phyloP scores from a whole-genome alignment of 163 green algal genomes.

The Scenedesmus sp. region DNA sequence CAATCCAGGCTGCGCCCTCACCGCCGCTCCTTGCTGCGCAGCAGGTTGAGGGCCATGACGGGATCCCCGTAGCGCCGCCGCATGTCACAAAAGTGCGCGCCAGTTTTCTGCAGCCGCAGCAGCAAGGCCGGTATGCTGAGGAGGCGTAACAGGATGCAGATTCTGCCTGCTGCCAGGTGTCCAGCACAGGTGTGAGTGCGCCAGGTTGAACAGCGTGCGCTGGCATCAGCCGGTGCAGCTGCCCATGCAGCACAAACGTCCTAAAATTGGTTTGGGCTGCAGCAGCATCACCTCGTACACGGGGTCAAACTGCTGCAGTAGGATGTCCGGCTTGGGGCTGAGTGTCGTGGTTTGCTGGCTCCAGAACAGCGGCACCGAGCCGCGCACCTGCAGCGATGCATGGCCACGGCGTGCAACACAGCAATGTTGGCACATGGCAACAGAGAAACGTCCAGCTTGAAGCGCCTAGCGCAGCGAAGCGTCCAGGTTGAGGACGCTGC shows the following conservation, averaged over 20 bases:
- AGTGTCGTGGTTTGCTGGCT: slow-evolving; percentile 83
- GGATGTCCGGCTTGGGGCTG: slow-evolving; percentile 91
- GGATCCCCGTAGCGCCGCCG: slow-evolving; percentile 86
- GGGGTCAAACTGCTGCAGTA: slow-evolving; percentile 93
- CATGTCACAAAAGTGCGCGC: slow-evolving; percentile 74
- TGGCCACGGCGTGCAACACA: neutral
- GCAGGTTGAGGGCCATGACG: slow-evolving; percentile 92
- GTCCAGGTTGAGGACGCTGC: no score
- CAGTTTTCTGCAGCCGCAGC: slow-evolving; percentile 59
- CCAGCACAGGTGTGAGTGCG: neutral
- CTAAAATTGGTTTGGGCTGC: neutral
- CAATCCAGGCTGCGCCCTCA: no score
- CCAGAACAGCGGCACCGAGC: slow-evolving; percentile 97
- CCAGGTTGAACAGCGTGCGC: no score
- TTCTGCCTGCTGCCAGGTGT: no score
- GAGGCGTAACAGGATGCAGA: no score
- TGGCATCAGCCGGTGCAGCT: no score
- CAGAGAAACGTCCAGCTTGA: no score
- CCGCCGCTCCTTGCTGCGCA: slow-evolving; percentile 77
- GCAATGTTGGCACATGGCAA: neutral
- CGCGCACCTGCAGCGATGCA: slow-evolving; percentile 81
- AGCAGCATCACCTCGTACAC: slow-evolving; percentile 77
- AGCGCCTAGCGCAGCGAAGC: no score
- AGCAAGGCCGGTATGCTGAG: neutral
- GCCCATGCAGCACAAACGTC: neutral